Evolutionary conservation across 2,329 filamentous ascomycete genomes (phyloP), one percentile per base, ranked within the genome.

Genomic region (Pseudocercospora fuligena): DNA sequence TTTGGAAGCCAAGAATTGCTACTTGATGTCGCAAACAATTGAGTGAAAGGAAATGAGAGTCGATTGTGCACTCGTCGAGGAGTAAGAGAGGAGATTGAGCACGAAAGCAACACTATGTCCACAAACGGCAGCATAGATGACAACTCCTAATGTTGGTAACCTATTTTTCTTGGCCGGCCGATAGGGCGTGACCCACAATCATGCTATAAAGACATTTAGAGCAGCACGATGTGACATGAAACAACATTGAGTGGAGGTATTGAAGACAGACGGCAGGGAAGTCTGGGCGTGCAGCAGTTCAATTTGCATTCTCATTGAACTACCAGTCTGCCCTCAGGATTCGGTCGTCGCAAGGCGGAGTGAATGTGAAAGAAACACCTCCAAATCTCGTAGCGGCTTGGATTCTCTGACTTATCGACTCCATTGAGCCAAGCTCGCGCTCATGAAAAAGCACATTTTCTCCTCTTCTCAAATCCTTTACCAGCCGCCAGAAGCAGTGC

Each of bases 341-440:
- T 19, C 40, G 40, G 40, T 43, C 40, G 40, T 43, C 16, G 40
- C 40, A 43, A 43, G 40, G 40, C 40, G 16, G 40, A 43, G 40
- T 19, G 40, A 43, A 43, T 43, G 8, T 3, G 16, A 43, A 43
- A 43, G 40, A 43, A 43, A 29, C 16, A 16, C 27, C 16, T n/a
- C 16, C 16, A 11, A 56, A 27, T 29, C 51, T 27, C 51, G 51
- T 58, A 58, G 56, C 56, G 56, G 56, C 56, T 58, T 67, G 66
- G 66, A 65, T 68, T 66, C 49, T 63, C 66, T 69, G 46, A 63
- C 66, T 69, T 69, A 66, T 49, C 59, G n/a, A 40, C 56, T 58
- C 56, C 31, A 40, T 40, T 58, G 56, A 58, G 40, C 59, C 59
- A 61, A 61, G 59, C 40, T 61, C 59, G 59, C 59, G 25, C 40